phyloP scores from a whole-genome alignment of 768 basidiomycete species.

The Auriscalpium microsporum region DNA sequence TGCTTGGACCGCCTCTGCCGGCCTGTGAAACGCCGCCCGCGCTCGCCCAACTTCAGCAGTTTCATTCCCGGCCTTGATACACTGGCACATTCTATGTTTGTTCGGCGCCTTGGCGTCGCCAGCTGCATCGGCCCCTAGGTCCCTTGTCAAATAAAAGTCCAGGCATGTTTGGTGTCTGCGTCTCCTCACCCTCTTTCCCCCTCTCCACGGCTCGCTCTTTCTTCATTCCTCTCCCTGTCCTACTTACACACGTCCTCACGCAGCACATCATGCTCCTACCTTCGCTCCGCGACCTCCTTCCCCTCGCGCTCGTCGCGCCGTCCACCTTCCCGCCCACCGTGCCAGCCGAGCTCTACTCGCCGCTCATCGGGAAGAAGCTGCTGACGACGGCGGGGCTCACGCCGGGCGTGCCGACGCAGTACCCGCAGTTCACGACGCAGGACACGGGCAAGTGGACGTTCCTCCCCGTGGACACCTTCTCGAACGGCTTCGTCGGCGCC shows the following conservation, averaged over 20 bases:
- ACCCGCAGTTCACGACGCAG: constrained; percentile 52
- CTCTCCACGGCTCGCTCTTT: no score
- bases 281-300: neutral
- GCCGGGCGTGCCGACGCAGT: constrained; percentile 32
- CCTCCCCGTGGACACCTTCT: constrained; percentile 51
- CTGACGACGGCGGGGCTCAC: constrained; percentile 43
- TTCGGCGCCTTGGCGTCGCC: no score
- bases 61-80: no score
- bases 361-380: constrained; percentile 48
- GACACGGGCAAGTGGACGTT: constrained; percentile 41
- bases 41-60: no score
- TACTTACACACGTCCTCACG: neutral
- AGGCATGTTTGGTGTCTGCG: no score
- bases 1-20: no score
- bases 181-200: no score
- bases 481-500: constrained; percentile 57
- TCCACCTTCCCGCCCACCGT: constrained; percentile 14
- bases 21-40: no score
- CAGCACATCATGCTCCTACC: neutral
- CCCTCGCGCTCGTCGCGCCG: neutral
- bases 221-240: no score
- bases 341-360: constrained; percentile 46
- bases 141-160: no score
- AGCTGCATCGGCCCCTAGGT: no score
- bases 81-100: no score